Percentiles rank a stretch among this genome's conserved stretches.
phyloP scores from a whole-genome alignment of 208 protist species.

The Leishmania major region DNA sequence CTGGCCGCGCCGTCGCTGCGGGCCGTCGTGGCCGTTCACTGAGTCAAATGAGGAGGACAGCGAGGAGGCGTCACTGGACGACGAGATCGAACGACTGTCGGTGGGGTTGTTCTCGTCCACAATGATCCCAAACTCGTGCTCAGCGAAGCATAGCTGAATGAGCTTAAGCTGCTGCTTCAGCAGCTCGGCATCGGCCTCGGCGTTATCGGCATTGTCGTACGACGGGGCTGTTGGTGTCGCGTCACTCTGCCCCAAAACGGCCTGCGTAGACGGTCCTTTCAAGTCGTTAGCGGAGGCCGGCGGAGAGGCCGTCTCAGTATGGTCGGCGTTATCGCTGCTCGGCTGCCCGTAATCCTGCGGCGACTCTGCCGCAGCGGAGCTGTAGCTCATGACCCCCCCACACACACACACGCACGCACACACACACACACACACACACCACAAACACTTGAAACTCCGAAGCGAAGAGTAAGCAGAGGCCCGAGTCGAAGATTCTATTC shows the following conservation, averaged over 20 bases:
- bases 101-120: constrained; percentile 32
- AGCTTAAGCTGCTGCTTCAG: constrained; percentile 72
- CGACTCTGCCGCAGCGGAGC: too few relatives aligned
- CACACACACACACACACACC: too few relatives aligned
- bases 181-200: constrained; percentile 24
- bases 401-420: too few relatives aligned
- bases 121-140: constrained; percentile 86
- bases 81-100: not conserved
- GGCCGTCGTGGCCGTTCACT: not conserved
- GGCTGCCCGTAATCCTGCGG: not conserved
- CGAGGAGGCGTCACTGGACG: constrained; percentile 9
- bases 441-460: too few relatives aligned
- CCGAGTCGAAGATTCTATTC: not conserved
- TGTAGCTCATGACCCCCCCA: not conserved
- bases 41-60: not conserved
- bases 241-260: not conserved
- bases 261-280: not conserved
- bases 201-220: not conserved
- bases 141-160: constrained; percentile 85
- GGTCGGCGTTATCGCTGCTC: not conserved
- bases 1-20: not conserved
- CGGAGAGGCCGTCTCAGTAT: not conserved
- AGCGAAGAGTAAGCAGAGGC: not conserved
- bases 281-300: not conserved
- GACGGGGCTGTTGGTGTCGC: not conserved